A percentile compares a stretch with the other conserved stretches of the same genome.
Evolutionary conservation across 768 basidiomycete genomes (phyloP).

Genomic region (Multifurca ochricompacta): DNA sequence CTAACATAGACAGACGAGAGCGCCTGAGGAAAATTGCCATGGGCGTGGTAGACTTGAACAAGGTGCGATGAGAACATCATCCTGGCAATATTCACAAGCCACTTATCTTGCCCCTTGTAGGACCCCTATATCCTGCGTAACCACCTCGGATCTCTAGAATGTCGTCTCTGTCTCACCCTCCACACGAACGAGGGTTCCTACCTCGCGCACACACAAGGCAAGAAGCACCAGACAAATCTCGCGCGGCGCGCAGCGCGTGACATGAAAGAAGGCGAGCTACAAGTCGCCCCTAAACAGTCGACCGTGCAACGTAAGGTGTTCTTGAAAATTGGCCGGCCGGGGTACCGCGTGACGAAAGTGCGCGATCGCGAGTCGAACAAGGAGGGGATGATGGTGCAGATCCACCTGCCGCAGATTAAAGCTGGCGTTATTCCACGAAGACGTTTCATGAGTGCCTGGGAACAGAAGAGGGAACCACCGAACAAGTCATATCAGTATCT

Average conservation of each 20-base stretch:
- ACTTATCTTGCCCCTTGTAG: too few relatives aligned
- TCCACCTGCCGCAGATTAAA: constrained; percentile 93
- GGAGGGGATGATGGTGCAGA: constrained; percentile 96
- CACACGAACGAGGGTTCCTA: constrained; percentile 99
- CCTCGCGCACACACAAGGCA: constrained; percentile 97
- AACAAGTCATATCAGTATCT: constrained; percentile 97
- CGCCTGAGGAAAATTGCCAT: constrained; percentile 90
- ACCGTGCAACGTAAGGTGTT: constrained; percentile 88
- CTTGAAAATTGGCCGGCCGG: constrained; percentile 93
- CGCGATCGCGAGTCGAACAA: constrained; percentile 84
- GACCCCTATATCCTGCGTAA: constrained; percentile 99
- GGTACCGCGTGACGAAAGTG: constrained; percentile 95
- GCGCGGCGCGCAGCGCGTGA: constrained; percentile 96
- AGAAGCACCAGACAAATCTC: constrained; percentile 98
- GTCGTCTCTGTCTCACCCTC: constrained; percentile 92
- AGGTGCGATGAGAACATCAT: constrained; percentile 48
- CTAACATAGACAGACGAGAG: constrained; percentile 92
- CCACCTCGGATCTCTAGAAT: constrained; percentile 96
- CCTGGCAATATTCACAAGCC: too few relatives aligned
- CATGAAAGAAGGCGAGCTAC: constrained; percentile 87
- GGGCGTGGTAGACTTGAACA: constrained; percentile 96
- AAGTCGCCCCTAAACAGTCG: constrained; percentile 76
- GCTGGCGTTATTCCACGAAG: constrained; percentile 73
- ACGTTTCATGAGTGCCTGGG: constrained; percentile 96
- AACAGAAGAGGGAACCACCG: constrained; percentile 90